These are phyloP conservation scores for Pseudoperonospora humuli DNA, from an alignment of 352 stramenopile species.

Conservation along the genomic window DNA sequence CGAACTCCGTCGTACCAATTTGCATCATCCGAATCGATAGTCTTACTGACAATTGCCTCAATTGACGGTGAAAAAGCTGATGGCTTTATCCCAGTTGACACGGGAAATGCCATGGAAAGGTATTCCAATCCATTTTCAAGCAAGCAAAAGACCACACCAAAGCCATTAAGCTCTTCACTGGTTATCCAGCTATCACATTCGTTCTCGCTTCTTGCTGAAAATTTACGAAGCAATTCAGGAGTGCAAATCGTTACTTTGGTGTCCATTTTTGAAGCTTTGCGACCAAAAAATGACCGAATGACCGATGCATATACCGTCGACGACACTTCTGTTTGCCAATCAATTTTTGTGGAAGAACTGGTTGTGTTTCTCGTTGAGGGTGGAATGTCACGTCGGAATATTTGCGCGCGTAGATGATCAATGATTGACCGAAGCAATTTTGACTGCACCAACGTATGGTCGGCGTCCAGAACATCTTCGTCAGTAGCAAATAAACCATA, in stretches of 20 bases:
- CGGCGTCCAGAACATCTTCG: slow-evolving; percentile 9
- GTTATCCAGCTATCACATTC: slow-evolving; percentile 13
- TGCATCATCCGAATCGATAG: neutral
- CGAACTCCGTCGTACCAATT: slow-evolving; percentile 13
- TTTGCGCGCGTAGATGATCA: slow-evolving; percentile 27
- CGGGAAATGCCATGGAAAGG: slow-evolving; percentile 20
- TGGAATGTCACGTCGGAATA: slow-evolving; percentile 15
- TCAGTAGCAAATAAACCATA: neutral
- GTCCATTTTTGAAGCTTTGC: slow-evolving; percentile 1
- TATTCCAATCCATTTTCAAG: slow-evolving; percentile 24
- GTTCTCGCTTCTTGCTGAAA: slow-evolving; percentile 20
- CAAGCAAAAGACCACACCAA: slow-evolving; percentile 43
- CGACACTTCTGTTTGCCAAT: slow-evolving; percentile 30
- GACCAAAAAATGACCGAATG: slow-evolving; percentile 31
- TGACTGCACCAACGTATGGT: slow-evolving; percentile 14
- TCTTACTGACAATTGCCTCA: slow-evolving; percentile 8
- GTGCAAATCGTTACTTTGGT: slow-evolving; percentile 13
- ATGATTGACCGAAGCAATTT: slow-evolving; percentile 30
- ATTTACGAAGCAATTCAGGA: slow-evolving; percentile 31
- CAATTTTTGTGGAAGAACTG: slow-evolving; percentile 22
- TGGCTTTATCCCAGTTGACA: slow-evolving; percentile 14
- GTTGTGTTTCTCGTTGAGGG: slow-evolving; percentile 2
- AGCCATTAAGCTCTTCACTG: slow-evolving; percentile 37
- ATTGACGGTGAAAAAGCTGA: slow-evolving; percentile 13
- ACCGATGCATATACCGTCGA: slow-evolving; percentile 28